Percentiles rank a stretch among this genome's conserved stretches.
phyloP scores from a whole-genome alignment of 176 grass and related monocot genomes.

The Neostapfia colusana region DNA sequence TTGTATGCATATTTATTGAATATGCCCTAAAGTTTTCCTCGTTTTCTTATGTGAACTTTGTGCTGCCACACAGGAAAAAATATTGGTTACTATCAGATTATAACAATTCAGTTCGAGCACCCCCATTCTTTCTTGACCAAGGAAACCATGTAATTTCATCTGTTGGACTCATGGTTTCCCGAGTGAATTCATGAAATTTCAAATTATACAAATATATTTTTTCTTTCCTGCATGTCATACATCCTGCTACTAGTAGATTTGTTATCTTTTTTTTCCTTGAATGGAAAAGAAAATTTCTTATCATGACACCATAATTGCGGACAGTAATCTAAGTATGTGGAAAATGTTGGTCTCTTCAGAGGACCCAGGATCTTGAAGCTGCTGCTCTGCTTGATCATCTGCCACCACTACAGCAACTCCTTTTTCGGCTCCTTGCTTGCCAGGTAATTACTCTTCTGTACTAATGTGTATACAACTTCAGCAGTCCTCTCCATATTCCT shows the following conservation, averaged over 20 bases:
- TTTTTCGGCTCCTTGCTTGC: conserved; percentile 87
- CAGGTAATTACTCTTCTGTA: conserved; percentile 55
- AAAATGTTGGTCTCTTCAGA: conserved; percentile 58
- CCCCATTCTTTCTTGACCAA: not conserved
- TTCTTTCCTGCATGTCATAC: not conserved
- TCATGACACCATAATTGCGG: not conserved
- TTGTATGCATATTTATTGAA: conserved; percentile 1
- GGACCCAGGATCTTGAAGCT: conserved; percentile 80
- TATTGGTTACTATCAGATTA: not conserved
- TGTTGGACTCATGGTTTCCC: conserved; percentile 4
- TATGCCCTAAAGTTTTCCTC: conserved; percentile 17
- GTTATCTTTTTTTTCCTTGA: not conserved
- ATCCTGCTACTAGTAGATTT: not conserved
- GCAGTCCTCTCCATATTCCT: conserved; percentile 11
- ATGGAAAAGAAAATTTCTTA: not conserved
- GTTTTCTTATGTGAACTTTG: not conserved
- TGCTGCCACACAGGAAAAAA: not conserved
- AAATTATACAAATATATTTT: not conserved
- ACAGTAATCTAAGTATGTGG: conserved; percentile 7
- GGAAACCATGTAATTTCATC: not conserved
- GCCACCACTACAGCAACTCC: conserved; percentile 82
- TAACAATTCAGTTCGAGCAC: not conserved
- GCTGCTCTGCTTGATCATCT: conserved; percentile 84
- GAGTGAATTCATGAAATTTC: not conserved
- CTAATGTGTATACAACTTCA: not conserved